Evolutionary conservation across 192 early-diverging fungal genomes (phyloP).

Genomic region (Obelidium mucronatum): DNA sequence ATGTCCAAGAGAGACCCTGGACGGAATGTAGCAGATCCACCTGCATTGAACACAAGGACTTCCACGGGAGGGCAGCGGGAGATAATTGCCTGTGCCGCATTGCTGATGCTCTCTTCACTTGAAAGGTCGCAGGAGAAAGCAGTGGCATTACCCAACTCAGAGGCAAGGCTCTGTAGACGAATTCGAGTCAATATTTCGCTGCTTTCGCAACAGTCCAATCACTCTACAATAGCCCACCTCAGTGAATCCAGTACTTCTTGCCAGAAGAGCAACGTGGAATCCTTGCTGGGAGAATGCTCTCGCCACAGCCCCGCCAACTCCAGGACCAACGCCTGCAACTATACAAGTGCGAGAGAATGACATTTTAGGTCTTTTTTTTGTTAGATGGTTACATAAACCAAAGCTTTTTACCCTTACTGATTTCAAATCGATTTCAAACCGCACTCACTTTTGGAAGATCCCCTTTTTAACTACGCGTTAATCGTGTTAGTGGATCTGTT

Average conservation of each 20-base stretch:
- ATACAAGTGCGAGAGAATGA: slow-evolving; percentile 13
- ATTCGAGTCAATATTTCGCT: no score
- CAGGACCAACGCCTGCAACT: slow-evolving; percentile 43
- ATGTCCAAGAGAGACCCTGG: slow-evolving; percentile 21
- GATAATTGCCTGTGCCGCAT: slow-evolving; percentile 1
- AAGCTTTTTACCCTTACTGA: no score
- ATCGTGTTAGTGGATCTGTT: no score
- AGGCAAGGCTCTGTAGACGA: slow-evolving; percentile 11
- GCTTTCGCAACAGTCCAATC: not conserved
- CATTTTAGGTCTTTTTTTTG: no score
- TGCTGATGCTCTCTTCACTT: not conserved
- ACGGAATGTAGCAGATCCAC: slow-evolving; percentile 19
- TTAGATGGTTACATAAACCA: no score
- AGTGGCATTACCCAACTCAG: slow-evolving; percentile 27
- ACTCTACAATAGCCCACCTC: not conserved
- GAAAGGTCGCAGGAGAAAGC: slow-evolving; percentile 15
- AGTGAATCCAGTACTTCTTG: slow-evolving; percentile 21
- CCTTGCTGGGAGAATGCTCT: slow-evolving; percentile 40
- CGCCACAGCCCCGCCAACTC: slow-evolving; percentile 39
- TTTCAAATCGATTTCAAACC: no score
- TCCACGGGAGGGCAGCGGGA: slow-evolving; percentile 4
- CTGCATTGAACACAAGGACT: slow-evolving; percentile 33
- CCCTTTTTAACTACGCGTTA: no score
- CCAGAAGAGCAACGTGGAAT: slow-evolving; percentile 44
- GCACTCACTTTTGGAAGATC: no score